These are phyloP conservation scores for Hypoxylon sp. DNA, from an alignment of 2,329 filamentous ascomycete genomes.

Conservation along the genomic window DNA sequence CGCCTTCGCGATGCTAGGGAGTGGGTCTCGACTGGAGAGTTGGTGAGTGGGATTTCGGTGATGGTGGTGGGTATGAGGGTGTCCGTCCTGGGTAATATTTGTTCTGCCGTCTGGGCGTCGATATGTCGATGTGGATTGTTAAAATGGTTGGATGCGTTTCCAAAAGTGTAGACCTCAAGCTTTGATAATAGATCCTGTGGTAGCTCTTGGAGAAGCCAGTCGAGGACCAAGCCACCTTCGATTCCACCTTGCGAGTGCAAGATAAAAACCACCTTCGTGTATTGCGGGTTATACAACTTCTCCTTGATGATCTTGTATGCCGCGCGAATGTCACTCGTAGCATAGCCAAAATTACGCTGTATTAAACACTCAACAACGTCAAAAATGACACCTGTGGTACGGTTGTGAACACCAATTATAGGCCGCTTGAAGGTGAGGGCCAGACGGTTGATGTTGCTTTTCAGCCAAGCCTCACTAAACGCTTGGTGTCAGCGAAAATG, in stretches of 20 bases:
- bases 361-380: constrained; percentile 83
- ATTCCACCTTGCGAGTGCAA: constrained; percentile 84
- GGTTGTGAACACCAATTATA: constrained; percentile 80
- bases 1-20: constrained; percentile 29
- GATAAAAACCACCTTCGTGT: constrained; percentile 79
- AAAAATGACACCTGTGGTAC: constrained; percentile 79
- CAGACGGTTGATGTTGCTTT: constrained; percentile 77
- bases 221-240: constrained; percentile 77
- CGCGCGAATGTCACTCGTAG: constrained; percentile 74
- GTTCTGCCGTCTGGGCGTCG: constrained; percentile 58
- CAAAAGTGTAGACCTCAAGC: constrained; percentile 84
- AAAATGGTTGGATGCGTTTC: constrained; percentile 83
- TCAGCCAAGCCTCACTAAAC: constrained; percentile 72
- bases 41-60: constrained; percentile 53
- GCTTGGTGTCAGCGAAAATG: constrained; percentile 6
- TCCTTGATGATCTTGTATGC: constrained; percentile 74
- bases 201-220: constrained; percentile 81
- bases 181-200: constrained; percentile 74
- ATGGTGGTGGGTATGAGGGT: constrained; percentile 53
- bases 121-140: constrained; percentile 76
- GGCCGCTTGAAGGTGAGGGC: constrained; percentile 79
- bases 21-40: constrained; percentile 50
- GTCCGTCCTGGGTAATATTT: constrained; percentile 52
- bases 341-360: constrained; percentile 80
- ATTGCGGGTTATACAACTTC: constrained; percentile 70